These are phyloP conservation scores for Solanum piurae DNA, from an alignment of 257 asterid genomes.

Conservation along the genomic window DNA sequence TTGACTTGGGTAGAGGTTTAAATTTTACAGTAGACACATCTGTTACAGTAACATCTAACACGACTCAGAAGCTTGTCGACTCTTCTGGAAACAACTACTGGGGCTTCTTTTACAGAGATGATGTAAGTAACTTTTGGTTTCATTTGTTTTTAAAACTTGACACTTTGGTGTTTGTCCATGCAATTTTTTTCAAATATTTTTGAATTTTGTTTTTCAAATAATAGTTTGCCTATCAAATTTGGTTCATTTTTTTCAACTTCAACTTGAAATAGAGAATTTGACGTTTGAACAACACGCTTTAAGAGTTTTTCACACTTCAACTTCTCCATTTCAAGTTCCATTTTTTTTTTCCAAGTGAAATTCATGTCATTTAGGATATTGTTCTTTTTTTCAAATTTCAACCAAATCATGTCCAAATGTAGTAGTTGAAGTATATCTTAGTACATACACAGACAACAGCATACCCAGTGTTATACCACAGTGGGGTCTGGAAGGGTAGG, in stretches of 20 bases:
- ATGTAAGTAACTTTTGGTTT: slow-evolving; percentile 34
- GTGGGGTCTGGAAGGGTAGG: neutral
- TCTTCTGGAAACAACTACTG: slow-evolving; percentile 50
- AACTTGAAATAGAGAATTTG: neutral
- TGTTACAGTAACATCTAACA: slow-evolving; percentile 11
- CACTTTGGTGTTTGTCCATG: neutral
- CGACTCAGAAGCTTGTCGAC: slow-evolving; percentile 22
- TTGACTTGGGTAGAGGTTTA: slow-evolving; percentile 44
- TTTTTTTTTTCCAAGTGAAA: neutral
- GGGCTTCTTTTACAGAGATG: slow-evolving; percentile 62
- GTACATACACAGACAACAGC: neutral
- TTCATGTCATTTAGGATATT: neutral
- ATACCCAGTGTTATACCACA: neutral
- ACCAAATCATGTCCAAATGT: neutral
- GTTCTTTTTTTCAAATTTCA: neutral
- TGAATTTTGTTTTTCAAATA: neutral
- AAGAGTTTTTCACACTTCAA: neutral
- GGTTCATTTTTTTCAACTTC: neutral
- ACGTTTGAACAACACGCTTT: neutral
- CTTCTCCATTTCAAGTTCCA: neutral
- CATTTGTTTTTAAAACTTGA: neutral
- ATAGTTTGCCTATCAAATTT: neutral
- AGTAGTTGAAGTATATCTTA: neutral
- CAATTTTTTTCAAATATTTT: neutral
- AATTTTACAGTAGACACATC: slow-evolving; percentile 38